Conservation (phyloP, 2,329 filamentous ascomycete genomes). For the Ophiostoma sp. region DNA sequence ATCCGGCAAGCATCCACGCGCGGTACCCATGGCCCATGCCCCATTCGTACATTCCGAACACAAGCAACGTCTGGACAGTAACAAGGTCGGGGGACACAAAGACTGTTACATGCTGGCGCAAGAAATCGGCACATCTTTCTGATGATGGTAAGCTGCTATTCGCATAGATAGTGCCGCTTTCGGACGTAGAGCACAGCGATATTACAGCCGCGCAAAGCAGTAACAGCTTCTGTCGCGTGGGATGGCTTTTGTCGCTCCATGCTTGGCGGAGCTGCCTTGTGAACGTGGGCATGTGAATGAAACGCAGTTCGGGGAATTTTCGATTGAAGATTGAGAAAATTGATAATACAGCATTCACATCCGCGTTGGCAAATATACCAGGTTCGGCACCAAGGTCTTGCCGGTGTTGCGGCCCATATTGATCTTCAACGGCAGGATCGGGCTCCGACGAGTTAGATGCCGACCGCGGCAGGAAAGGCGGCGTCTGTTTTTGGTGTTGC, state of each 20-base stretch:
- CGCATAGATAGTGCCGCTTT: not conserved
- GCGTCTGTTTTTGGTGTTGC: no score
- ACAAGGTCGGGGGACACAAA: not conserved
- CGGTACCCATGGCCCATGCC: conserved; percentile 40
- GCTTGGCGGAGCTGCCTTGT: not conserved
- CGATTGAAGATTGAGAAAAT: not conserved
- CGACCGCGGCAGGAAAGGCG: no score
- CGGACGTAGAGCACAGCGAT: not conserved
- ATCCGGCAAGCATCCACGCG: conserved; percentile 42
- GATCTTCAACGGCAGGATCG: not conserved
- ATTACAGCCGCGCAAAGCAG: not conserved
- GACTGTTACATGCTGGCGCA: not conserved
- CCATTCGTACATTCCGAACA: conserved; percentile 35
- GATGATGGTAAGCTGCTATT: not conserved
- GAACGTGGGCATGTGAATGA: not conserved
- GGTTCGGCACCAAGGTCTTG: not conserved
- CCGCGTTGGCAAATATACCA: not conserved
- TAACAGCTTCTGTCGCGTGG: not conserved
- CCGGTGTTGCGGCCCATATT: not conserved
- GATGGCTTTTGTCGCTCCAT: not conserved
- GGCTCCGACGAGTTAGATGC: no score
- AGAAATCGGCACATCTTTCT: not conserved
- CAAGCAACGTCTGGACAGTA: not conserved
- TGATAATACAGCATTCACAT: not conserved
- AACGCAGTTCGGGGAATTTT: not conserved